phyloP scores from a whole-genome alignment of 805 yeast genomes.

The Metschnikowia orientalis region DNA sequence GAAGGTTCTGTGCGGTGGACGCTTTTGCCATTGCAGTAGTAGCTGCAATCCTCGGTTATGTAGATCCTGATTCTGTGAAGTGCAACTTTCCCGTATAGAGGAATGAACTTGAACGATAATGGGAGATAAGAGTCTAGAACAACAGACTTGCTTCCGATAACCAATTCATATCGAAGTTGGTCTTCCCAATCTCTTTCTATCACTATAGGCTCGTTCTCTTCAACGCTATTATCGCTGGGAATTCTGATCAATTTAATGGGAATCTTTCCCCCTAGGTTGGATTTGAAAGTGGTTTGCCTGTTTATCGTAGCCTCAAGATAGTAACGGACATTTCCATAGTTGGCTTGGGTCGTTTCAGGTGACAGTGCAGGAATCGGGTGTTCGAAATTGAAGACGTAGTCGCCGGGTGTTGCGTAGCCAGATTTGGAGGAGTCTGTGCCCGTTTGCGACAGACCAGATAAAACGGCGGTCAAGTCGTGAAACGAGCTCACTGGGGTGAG shows the following conservation, averaged over 20 bases:
- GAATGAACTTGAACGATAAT: slow-evolving; percentile 75
- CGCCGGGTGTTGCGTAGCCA: slow-evolving; percentile 55
- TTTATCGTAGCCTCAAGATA: slow-evolving; percentile 63
- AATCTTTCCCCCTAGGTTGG: slow-evolving; percentile 59
- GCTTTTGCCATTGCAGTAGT: slow-evolving; percentile 77
- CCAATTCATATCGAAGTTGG: slow-evolving; percentile 81
- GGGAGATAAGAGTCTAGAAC: slow-evolving; percentile 82
- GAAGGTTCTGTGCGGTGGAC: slow-evolving; percentile 92
- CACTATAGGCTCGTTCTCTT: slow-evolving; percentile 90
- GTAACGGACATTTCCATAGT: slow-evolving; percentile 79
- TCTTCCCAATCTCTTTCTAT: slow-evolving; percentile 93
- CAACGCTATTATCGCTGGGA: slow-evolving; percentile 72
- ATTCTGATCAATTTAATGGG: slow-evolving; percentile 70
- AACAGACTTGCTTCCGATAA: slow-evolving; percentile 84
- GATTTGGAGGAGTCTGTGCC: slow-evolving; percentile 40
- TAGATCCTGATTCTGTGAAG: slow-evolving; percentile 83
- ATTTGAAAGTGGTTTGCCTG: slow-evolving; percentile 81
- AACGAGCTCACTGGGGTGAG: slow-evolving; percentile 22
- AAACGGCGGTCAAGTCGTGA: slow-evolving; percentile 22
- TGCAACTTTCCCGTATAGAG: slow-evolving; percentile 75
- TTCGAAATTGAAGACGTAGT: slow-evolving; percentile 88
- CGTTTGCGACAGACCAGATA: slow-evolving; percentile 20
- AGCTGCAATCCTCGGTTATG: slow-evolving; percentile 85
- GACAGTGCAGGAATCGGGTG: slow-evolving; percentile 75
- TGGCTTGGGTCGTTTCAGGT: slow-evolving; percentile 75